Evolutionary conservation across 163 green algal genomes (phyloP), one percentile per base, ranked within the genome.

Genomic region (Prototheca wickerhamii): DNA sequence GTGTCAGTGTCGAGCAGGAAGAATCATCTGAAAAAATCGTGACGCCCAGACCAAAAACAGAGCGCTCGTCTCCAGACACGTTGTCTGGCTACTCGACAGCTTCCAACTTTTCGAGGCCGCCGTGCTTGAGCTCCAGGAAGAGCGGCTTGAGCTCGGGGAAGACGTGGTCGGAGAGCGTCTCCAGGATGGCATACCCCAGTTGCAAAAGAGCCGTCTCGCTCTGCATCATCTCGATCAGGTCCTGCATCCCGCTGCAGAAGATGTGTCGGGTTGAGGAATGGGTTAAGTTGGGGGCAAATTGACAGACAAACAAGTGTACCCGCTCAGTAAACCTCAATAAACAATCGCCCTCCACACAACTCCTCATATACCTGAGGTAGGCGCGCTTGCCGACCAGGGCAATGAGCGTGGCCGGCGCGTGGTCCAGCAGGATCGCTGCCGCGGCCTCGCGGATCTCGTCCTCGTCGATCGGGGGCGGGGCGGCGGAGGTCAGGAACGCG

Each of bases 161-260:
- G 50, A 91, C 58, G 32, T 84, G 77, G 0, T 83, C 50, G 26
- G 89, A 20, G 21, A 77, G 28, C 0, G 84, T 79, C 37, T 84
- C 67, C 50, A 92, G 53, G 5, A 86, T 25, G 20, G 68, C 68
- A 69, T 93, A 88, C 2, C 75, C 83, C 21, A 94, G 53, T 66
- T 93, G 40, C 56, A 79, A 60, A 59, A 86, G 69, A n/a, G 89
- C 81, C 2, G 82, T 88, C 23, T 46, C 63, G 17, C 65, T 81
- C 72, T 90, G 80, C 30, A 92, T 37, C 67, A 93, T 76, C 31
- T 83, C 75, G 56, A 82, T 81, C 43, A 93, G 32, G 61, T 93
- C 88, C 28, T 61, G 10, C 58, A 91, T 67, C 31, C 71, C 78
- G 18, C 74, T 82, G 60, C 61, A 64, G 23, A 23, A 21, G 5